Evolutionary conservation across 805 yeast species (phyloP).

Genomic region (Nakazawaea ambrosiae): DNA sequence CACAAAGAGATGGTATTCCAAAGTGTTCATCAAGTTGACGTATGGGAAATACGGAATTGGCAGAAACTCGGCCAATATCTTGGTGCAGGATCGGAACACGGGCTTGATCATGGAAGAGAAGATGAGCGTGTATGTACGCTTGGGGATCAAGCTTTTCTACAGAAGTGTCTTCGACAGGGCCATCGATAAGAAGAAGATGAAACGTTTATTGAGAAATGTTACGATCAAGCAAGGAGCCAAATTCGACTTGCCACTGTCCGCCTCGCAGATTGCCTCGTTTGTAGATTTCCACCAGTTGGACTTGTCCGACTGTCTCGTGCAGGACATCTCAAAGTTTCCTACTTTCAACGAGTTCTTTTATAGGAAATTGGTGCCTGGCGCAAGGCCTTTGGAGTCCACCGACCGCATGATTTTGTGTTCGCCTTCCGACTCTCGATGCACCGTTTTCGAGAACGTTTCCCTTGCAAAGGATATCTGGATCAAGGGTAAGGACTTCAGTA

Average conservation of each 20-base stretch:
- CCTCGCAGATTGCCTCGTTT: constrained; percentile 63
- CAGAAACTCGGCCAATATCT: constrained; percentile 84
- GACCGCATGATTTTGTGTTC: constrained; percentile 50
- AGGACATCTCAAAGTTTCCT: constrained; percentile 40
- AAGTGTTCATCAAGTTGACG: constrained; percentile 72
- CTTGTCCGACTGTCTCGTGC: constrained; percentile 54
- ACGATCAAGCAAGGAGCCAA: constrained; percentile 79
- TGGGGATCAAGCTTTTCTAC: constrained; percentile 82
- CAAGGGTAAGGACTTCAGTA: constrained; percentile 72
- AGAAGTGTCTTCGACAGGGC: constrained; percentile 60
- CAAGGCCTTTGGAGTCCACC: constrained; percentile 62
- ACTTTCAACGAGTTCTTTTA: constrained; percentile 90
- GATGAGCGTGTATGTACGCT: constrained; percentile 79
- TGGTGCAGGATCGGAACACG: constrained; percentile 86
- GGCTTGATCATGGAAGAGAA: constrained; percentile 91
- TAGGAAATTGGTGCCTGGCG: constrained; percentile 62
- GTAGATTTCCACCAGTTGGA: constrained; percentile 79
- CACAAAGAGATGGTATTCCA: constrained; percentile 82
- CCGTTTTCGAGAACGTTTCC: constrained; percentile 53
- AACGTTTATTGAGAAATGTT: constrained; percentile 53
- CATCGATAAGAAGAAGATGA: constrained; percentile 48
- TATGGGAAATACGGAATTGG: constrained; percentile 87
- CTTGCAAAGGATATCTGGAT: constrained; percentile 80
- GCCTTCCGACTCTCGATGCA: constrained; percentile 85
- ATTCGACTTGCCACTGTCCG: constrained; percentile 68